Base-by-base conservation (phyloP, 495 filamentous ascomycete species). In the Staphylotrichum tortipilum region DNA sequence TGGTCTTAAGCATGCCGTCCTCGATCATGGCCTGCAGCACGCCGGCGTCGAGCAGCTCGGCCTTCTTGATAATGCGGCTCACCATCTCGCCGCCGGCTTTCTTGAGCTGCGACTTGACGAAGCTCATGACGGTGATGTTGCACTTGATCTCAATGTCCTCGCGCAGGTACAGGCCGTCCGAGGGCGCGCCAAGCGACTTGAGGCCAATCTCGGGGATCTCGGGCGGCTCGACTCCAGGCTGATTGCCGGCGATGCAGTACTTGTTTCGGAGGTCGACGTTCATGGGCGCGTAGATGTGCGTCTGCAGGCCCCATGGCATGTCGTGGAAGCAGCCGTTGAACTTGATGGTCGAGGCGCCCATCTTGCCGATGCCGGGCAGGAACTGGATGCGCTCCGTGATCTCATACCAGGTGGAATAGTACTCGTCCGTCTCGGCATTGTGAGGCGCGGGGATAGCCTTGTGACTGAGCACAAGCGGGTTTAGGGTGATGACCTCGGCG, bases 261-360 rank as follows among this genome's bases (percentile, higher is more conserved):
- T 60, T 74, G 59, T 73, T 73, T 45, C 72, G 70, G 46, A 76
- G 62, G 54, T 76, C 73, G 44, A 76, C 64, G 22, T 67, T 68
- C 64, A 76, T 68, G 4, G 85, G 85, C 3, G 81, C 83, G 51
- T 85, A 86, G 49, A 82, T 76, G 63, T 89, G 85, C 3, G 85
- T 87, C 64, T 85, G 79, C 18, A 89, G 65, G 1, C 85, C 85
- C 65, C 78, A 76, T 8, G 78, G 72, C 40, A 82, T 72, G 57
- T 89, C 78, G 58, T 87, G 79, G 67, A 89, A 88, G 67, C 81
- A 84, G 54, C 76, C 84, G 54, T 84, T 84, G 76, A 86, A 89
- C 50, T 70, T 80, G 47, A 88, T 76, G 40, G 78, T 81, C 54
- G 80, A 66, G 38, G 76, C 74, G 15, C 80, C 73, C 38, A 81